Evolutionary conservation across 768 basidiomycete genomes (phyloP), one percentile per base, ranked within the genome.

Genomic region (Lentinula boryana): DNA sequence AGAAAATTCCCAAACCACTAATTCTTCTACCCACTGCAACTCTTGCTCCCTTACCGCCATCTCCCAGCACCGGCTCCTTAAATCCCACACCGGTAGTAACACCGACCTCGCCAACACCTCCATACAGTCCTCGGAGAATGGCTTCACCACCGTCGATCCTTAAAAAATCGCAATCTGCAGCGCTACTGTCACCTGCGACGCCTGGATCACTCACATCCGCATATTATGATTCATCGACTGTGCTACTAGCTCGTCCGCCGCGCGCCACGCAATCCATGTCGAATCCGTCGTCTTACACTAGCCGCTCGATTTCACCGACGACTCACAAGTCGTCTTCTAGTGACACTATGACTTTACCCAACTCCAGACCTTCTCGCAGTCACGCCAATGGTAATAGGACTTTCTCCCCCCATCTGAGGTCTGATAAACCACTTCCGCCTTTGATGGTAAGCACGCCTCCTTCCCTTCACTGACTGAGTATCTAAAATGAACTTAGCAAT

Each of bases 71-170:
- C 18, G 73, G 72, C 59, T 76, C 77, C 27, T 63, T 64, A 41
- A 76, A 79, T 62, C 77, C 78, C 46, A 81, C 78, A 18, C 78
- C 79, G 2, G 63, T 77, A 12, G 68, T 73, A 55, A 80, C 78
- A 36, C 79, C 80, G 16, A 77, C 75, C 2, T 74, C 76, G 6
- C 69, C 75, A 43, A 68, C 67, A 27, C 63, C 64, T 50, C 62
- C 63, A 40, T 16, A 61, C 51, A 40, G 40, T 58, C 51, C 44
- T n/a, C 63, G 63, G 27, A 67, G 66, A 43, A 52, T 56, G 23
- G 12, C 44, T 31, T 62, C 64, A 2, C 67, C 65, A 3, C 38
- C 56, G 10, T 63, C 67, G 8, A 68, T 70, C 33, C 60, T 68
- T 23, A 70, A 68, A 62, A 70, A 65, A 31, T 49, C 64, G 21